Base-by-base conservation (phyloP, 148 eudicot genomes). In the Camellia granthamiana region DNA sequence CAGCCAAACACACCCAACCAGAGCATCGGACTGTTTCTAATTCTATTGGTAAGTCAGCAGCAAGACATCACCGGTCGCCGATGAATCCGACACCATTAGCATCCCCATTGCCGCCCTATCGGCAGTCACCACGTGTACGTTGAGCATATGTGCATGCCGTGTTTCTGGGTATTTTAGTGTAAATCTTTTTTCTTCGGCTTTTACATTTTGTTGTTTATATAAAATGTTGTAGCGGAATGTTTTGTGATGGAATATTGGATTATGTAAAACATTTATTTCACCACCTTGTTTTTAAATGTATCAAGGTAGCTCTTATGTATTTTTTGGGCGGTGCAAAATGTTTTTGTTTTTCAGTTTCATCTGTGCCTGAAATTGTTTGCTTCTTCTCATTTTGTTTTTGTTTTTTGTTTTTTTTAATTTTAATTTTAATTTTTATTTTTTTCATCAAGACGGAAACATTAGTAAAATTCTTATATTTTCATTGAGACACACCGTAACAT, bases 31-130 rank as follows among this genome's bases (percentile, higher is more conserved):
- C 76, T 16, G 18, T 46, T 59, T 69, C 82, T 67, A 83, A 80
- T 75, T 83, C 92, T 69, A 65, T 78, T 11, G 80, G 70, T 5
- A 81, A 74, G 54, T 79, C 88, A 43, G 86, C 89, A 8, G 62
- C 79, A 81, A 91, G 84, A 74, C 84, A 85, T 30, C 88, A 78
- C 44, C 86, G 76, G 54, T 83, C 94, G 47, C 87, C 90, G 10
- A 74, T 84, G 83, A 74, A 81, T 60, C 61, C 75, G 70, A 84
- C 91, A 18, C 93, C 92, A 13, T 82, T 85, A 21, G 94, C 79
- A 2, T 90, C 95, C 38, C 93, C 97, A 23, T 69, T 92, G 86
- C 86, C 87, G 16, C 42, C 90, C 16, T 75, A 84, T 18, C 81
- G 80, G 71, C 86, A 89, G 61, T 81, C 90, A 44, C 85, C 90